These are phyloP conservation scores for Penicillium aurantiogriseum DNA, from an alignment of 2,329 filamentous ascomycete genomes.

Conservation along the genomic window DNA sequence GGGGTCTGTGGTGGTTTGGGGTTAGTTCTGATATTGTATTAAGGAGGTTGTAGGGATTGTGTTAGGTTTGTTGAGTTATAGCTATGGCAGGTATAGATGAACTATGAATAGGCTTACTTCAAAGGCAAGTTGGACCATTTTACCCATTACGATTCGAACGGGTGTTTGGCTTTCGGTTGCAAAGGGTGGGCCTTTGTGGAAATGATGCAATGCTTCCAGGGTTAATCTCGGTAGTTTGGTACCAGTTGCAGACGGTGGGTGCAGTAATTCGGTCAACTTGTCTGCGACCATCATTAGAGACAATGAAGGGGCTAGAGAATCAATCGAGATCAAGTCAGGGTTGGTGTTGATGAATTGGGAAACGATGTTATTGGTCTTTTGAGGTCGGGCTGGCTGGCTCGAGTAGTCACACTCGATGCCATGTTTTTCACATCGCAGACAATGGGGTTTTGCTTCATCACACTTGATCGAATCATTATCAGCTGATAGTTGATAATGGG, in stretches of 20 bases:
- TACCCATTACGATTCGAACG: conserved; percentile 21
- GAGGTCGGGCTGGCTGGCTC: neutral
- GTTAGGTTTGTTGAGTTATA: neutral
- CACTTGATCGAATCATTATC: conserved; percentile 24
- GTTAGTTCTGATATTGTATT: neutral
- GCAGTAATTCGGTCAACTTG: conserved; percentile 28
- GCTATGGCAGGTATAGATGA: neutral
- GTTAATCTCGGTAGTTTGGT: neutral
- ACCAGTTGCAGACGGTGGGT: neutral
- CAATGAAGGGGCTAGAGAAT: conserved; percentile 21
- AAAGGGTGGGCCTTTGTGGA: conserved; percentile 20
- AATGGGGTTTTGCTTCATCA: conserved; percentile 36
- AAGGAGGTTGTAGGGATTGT: neutral
- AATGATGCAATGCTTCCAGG: conserved; percentile 32
- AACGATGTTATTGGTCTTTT: conserved; percentile 11
- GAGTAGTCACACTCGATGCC: conserved; percentile 33
- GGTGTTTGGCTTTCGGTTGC: conserved; percentile 15
- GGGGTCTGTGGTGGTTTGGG: conserved; percentile 27
- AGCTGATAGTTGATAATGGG: neutral
- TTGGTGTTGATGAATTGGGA: conserved; percentile 15
- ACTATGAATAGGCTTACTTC: conserved; percentile 20
- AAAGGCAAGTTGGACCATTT: conserved; percentile 33
- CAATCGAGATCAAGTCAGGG: conserved; percentile 13
- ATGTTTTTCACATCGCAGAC: conserved; percentile 32
- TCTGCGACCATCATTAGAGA: conserved; percentile 21